Evolutionary conservation across 2,329 filamentous ascomycete genomes (phyloP).

Genomic region (Fusarium pininemorale): DNA sequence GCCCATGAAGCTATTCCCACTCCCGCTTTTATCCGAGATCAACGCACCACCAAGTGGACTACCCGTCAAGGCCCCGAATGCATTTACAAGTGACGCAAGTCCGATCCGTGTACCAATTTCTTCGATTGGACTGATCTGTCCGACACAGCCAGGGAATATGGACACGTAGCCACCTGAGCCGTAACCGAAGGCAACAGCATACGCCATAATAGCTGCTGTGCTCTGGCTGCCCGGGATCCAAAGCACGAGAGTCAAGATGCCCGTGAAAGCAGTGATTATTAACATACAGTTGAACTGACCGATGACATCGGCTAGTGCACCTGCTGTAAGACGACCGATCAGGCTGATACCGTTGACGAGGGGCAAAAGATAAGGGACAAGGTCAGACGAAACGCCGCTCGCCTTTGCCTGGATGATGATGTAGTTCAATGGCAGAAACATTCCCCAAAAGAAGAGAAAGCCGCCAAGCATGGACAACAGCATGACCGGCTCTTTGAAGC

Average conservation of each 20-base stretch:
- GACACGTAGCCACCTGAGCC: background rate
- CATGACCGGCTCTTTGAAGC: background rate
- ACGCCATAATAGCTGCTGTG: background rate
- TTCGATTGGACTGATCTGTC: background rate
- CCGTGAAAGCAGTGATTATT: background rate
- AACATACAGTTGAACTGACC: constrained; percentile 1
- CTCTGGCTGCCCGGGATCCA: background rate
- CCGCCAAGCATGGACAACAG: background rate
- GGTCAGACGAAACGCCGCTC: accelerated
- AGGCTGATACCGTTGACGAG: background rate
- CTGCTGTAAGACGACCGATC: background rate
- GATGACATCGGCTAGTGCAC: background rate
- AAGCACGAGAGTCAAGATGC: background rate
- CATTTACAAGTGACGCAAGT: background rate
- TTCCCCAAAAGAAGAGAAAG: background rate
- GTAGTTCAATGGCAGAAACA: background rate
- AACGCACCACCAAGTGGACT: background rate
- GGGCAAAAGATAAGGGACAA: background rate
- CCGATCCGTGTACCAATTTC: background rate
- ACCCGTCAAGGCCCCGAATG: background rate
- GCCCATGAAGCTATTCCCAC: background rate
- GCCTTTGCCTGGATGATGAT: background rate
- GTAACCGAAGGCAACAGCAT: background rate
- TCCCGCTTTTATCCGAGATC: background rate
- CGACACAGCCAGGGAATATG: background rate